Percentiles rank a stretch among this genome's conserved stretches.
Conservation (phyloP, 805 yeast genomes). For the Zygoascus flipseniorum region DNA sequence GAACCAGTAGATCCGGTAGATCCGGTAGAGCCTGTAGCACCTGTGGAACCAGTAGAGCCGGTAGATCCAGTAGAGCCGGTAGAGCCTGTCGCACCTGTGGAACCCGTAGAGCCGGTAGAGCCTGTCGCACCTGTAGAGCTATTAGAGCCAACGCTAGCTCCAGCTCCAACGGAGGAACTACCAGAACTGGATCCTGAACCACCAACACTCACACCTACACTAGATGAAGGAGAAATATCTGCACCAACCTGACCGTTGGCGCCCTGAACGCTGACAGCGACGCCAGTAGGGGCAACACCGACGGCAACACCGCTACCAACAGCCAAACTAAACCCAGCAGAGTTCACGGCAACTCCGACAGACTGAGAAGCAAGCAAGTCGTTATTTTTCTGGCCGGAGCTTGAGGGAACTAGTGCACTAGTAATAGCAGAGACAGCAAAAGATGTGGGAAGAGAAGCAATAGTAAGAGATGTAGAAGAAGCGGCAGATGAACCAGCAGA, state of each 20-base stretch:
- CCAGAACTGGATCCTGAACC: background rate
- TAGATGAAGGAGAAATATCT: background rate
- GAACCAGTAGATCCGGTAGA: background rate
- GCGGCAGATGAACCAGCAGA: background rate
- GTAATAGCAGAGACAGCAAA: background rate
- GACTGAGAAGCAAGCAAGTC: background rate
- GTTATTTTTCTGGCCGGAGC: background rate
- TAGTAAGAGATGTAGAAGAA: background rate
- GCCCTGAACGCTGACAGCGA: background rate
- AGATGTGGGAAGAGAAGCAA: background rate
- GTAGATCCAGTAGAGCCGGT: background rate
- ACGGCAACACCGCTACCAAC: background rate
- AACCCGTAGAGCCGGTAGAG: background rate
- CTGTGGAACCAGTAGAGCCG: background rate
- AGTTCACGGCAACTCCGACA: background rate
- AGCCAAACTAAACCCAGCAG: background rate
- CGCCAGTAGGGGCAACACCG: background rate
- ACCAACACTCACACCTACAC: background rate
- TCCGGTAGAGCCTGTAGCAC: background rate
- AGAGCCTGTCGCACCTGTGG: background rate
- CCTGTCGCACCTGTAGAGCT: background rate
- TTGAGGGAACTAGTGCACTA: background rate
- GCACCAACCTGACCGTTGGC: background rate
- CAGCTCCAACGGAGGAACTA: background rate
- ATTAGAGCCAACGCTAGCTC: background rate